Conservation (phyloP, 2,329 filamentous ascomycete species). For the Blumeria hordei region DNA sequence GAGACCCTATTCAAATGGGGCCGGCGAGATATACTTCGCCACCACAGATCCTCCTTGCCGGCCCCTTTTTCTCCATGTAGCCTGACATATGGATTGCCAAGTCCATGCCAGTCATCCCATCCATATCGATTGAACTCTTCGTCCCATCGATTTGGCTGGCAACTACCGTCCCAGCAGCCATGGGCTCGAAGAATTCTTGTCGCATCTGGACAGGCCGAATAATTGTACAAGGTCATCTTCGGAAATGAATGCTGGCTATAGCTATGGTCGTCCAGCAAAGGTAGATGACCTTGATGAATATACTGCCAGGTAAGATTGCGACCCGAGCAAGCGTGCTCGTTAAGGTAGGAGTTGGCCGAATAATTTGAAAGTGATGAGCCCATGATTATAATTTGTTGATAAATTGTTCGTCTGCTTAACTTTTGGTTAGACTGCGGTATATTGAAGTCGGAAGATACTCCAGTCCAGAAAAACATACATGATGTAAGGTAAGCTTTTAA, state of each 20-base stretch:
- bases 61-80: neutral
- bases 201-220: conserved; percentile 1
- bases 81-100: neutral
- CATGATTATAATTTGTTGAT: neutral
- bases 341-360: conserved; percentile 1
- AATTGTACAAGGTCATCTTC: neutral
- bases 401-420: too few relatives aligned
- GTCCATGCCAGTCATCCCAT: conserved; percentile 2
- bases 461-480: too few relatives aligned
- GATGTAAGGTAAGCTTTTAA: too few relatives aligned
- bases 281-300: conserved; percentile 3
- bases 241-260: neutral
- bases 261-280: neutral
- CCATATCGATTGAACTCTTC: conserved; percentile 2
- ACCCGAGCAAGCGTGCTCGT: conserved; percentile 3
- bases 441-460: too few relatives aligned
- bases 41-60: too few relatives aligned
- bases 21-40: too few relatives aligned
- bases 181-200: conserved; percentile 1
- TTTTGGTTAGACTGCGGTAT: too few relatives aligned
- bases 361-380: neutral
- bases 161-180: conserved; percentile 3
- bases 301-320: conserved; percentile 6
- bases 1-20: too few relatives aligned
- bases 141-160: conserved; percentile 1